phyloP scores from a whole-genome alignment of 2,329 filamentous ascomycete species.

The Paramyrothecium sp. region DNA sequence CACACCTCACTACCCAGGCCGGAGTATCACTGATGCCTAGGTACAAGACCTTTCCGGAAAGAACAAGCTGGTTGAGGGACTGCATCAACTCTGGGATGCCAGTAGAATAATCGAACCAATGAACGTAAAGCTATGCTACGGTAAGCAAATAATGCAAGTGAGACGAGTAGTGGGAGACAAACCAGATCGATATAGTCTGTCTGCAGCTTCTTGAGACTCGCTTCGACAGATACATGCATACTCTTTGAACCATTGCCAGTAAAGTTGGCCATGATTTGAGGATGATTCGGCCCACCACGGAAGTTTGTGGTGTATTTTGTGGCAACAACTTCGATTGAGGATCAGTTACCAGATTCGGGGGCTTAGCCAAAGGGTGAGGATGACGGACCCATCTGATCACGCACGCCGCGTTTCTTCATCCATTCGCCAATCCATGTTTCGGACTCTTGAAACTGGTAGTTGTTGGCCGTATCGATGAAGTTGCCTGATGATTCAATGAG shows the following conservation, averaged over 20 bases:
- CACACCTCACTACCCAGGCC: slow-evolving; percentile 61
- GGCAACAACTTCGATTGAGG: slow-evolving; percentile 51
- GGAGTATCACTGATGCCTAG: slow-evolving; percentile 68
- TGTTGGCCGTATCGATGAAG: slow-evolving; percentile 71
- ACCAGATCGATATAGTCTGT: slow-evolving; percentile 69
- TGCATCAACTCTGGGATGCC: slow-evolving; percentile 69
- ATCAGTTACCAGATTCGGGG: too few relatives aligned
- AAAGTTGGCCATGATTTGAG: slow-evolving; percentile 49
- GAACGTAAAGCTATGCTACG: slow-evolving; percentile 49
- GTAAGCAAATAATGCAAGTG: background rate
- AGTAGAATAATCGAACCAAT: slow-evolving; percentile 70
- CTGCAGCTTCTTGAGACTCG: slow-evolving; percentile 59
- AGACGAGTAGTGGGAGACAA: slow-evolving; percentile 10
- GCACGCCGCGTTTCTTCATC: slow-evolving; percentile 62
- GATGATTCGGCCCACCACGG: slow-evolving; percentile 35
- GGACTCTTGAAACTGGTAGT: slow-evolving; percentile 63
- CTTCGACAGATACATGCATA: slow-evolving; percentile 52
- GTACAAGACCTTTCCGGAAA: slow-evolving; percentile 61
- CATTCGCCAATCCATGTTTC: slow-evolving; percentile 70
- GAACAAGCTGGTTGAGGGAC: slow-evolving; percentile 59
- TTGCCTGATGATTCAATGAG: slow-evolving; percentile 48
- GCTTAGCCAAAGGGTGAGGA: too few relatives aligned
- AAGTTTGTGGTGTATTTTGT: slow-evolving; percentile 68
- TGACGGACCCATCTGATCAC: slow-evolving; percentile 59
- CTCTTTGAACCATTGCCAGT: slow-evolving; percentile 63